Evolutionary conservation across 2,329 filamentous ascomycete species (phyloP).

Genomic region (Fusarium sulawesiense): DNA sequence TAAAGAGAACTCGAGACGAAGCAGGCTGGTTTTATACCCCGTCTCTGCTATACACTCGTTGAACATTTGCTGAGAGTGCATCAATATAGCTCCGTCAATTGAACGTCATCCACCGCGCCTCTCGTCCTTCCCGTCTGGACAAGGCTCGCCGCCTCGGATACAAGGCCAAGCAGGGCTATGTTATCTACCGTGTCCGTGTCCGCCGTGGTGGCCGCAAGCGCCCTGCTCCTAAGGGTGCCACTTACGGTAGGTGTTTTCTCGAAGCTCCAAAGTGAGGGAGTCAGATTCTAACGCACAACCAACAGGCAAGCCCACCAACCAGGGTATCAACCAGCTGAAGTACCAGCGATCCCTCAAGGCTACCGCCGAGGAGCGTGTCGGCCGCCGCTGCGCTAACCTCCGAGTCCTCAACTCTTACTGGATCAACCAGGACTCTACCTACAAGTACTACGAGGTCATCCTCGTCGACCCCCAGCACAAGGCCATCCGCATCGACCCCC

Average conservation of each 20-base stretch:
- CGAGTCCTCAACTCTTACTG: slow-evolving; percentile 99
- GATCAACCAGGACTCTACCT: slow-evolving; percentile 99
- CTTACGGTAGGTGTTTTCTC: slow-evolving; percentile 80
- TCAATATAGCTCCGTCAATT: slow-evolving; percentile 99
- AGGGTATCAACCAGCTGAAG: slow-evolving; percentile 99
- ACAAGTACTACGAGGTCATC: slow-evolving; percentile 99
- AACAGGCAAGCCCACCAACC: slow-evolving; percentile 99
- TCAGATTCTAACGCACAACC: slow-evolving; percentile 36
- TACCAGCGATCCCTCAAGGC: slow-evolving; percentile 99
- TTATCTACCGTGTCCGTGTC: slow-evolving; percentile 99
- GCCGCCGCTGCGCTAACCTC: slow-evolving; percentile 98
- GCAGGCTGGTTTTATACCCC: slow-evolving; percentile 34
- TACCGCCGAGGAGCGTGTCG: slow-evolving; percentile 99
- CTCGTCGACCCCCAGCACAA: slow-evolving; percentile 99
- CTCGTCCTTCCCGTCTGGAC: slow-evolving; percentile 97
- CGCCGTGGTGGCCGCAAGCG: slow-evolving; percentile 99
- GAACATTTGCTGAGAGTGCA: slow-evolving; percentile 99
- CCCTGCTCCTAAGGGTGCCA: slow-evolving; percentile 96
- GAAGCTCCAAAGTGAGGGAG: background rate
- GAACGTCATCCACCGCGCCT: slow-evolving; percentile 99
- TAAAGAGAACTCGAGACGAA: slow-evolving; percentile 17
- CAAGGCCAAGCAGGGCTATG: slow-evolving; percentile 99
- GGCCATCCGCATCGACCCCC: slow-evolving; percentile 97
- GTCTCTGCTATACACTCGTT: slow-evolving; percentile 94
- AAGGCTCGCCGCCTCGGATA: slow-evolving; percentile 99